phyloP scores from a whole-genome alignment of 2,329 filamentous ascomycete species.

The Fusarium beomiforme region DNA sequence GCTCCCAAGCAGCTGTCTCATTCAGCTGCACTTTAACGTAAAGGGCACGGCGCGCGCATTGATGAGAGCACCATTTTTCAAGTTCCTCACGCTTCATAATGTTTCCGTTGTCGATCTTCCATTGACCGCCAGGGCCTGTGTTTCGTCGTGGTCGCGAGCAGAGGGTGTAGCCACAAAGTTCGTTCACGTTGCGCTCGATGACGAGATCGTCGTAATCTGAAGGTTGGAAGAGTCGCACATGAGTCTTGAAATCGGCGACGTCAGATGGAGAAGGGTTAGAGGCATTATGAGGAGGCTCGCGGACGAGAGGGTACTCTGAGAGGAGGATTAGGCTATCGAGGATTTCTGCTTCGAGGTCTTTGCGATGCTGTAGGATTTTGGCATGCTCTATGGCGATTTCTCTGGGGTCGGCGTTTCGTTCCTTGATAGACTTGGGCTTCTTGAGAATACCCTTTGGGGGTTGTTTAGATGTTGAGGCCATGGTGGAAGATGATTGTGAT shows the following conservation, averaged over 20 bases:
- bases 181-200: slow-evolving; percentile 86
- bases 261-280: slow-evolving; percentile 67
- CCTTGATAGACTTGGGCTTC: slow-evolving; percentile 51
- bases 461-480: slow-evolving; percentile 46
- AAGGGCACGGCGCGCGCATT: slow-evolving; percentile 81
- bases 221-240: slow-evolving; percentile 81
- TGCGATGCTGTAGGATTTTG: slow-evolving; percentile 81
- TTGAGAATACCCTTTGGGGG: slow-evolving; percentile 69
- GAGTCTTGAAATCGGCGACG: slow-evolving; percentile 69
- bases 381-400: slow-evolving; percentile 85
- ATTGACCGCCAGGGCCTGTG: slow-evolving; percentile 68
- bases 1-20: slow-evolving; percentile 86
- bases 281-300: slow-evolving; percentile 50
- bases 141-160: slow-evolving; percentile 73
- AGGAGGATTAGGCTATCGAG: slow-evolving; percentile 77
- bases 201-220: slow-evolving; percentile 90
- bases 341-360: slow-evolving; percentile 79
- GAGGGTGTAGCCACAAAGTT: slow-evolving; percentile 83
- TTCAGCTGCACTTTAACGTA: slow-evolving; percentile 90
- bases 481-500: slow-evolving; percentile 8
- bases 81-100: slow-evolving; percentile 78
- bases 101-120: slow-evolving; percentile 68
- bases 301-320: slow-evolving; percentile 64
- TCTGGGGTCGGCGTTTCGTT: slow-evolving; percentile 53
- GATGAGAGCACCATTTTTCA: slow-evolving; percentile 87